Conservation (phyloP, 1,284 basidiomycete genomes). For the Anthracocystis walkeri region DNA sequence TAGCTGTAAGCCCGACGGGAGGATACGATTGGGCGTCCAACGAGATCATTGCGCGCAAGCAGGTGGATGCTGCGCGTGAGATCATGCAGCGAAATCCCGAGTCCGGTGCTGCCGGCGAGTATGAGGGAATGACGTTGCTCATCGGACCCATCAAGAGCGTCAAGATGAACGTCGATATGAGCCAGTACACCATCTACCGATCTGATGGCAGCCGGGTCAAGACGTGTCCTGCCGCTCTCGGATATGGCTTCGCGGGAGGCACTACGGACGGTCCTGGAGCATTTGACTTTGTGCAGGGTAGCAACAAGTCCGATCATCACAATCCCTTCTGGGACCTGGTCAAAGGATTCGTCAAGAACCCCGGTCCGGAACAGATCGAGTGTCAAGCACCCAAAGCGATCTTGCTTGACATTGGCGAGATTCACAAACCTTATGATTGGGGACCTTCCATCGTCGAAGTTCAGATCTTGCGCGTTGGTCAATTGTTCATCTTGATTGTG, state of each 20-base stretch:
- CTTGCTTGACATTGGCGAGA: constrained; percentile 70
- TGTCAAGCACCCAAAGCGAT: constrained; percentile 87
- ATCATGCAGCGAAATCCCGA: constrained; percentile 37
- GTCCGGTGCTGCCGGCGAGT: constrained; percentile 14
- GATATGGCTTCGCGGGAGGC: constrained; percentile 73
- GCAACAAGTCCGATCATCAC: constrained; percentile 76
- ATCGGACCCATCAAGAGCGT: constrained; percentile 50
- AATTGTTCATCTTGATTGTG: constrained; percentile 81
- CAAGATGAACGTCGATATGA: constrained; percentile 73
- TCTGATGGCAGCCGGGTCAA: constrained; percentile 77
- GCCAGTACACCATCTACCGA: constrained; percentile 77
- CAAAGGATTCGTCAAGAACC: constrained; percentile 77
- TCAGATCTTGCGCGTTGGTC: constrained; percentile 83
- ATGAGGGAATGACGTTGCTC: constrained; percentile 26
- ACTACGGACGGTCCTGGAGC: constrained; percentile 85
- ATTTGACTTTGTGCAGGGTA: constrained; percentile 83
- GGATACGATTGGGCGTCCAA: constrained; percentile 58
- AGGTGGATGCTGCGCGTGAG: constrained; percentile 51
- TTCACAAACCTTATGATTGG: constrained; percentile 78
- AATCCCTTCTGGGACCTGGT: constrained; percentile 84
- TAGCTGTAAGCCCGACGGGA: constrained; percentile 52
- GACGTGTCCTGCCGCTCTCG: constrained; percentile 83
- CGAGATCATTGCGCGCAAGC: constrained; percentile 59
- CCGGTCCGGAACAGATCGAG: constrained; percentile 76
- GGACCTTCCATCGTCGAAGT: constrained; percentile 80